Evolutionary conservation across 352 stramenopile species (phyloP).

Genomic region (Globisporangium middletonii): DNA sequence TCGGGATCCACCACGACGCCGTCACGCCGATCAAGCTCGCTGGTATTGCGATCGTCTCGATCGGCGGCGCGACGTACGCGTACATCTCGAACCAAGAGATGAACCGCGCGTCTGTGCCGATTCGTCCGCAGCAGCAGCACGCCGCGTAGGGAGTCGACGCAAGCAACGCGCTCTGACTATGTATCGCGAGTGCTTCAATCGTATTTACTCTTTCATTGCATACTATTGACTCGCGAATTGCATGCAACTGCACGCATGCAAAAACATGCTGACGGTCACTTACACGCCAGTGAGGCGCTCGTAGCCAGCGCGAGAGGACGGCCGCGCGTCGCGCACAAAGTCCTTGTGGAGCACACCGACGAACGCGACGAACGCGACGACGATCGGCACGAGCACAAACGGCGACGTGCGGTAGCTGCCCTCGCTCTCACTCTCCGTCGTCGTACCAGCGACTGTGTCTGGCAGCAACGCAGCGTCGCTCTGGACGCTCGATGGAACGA

Average conservation of each 20-base stretch:
- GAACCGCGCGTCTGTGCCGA: slow-evolving; percentile 41
- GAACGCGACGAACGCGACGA: slow-evolving; percentile 48
- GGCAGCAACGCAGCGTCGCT: slow-evolving; percentile 11
- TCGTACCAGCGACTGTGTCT: background rate
- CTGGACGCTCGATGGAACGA: slow-evolving; percentile 9
- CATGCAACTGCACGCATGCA: too few relatives aligned
- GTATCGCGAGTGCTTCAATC: too few relatives aligned
- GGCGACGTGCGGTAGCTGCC: slow-evolving; percentile 40
- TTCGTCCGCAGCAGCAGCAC: slow-evolving; percentile 15
- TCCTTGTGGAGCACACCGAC: slow-evolving; percentile 48
- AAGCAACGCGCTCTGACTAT: too few relatives aligned
- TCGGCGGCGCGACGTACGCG: slow-evolving; percentile 60
- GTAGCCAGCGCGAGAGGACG: slow-evolving; percentile 19
- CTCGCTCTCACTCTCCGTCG: background rate
- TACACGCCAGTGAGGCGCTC: slow-evolving; percentile 23
- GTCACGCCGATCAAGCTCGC: slow-evolving; percentile 64
- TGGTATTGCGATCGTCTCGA: slow-evolving; percentile 61
- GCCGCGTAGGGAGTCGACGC: too few relatives aligned
- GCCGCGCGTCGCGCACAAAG: slow-evolving; percentile 42
- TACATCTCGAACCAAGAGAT: slow-evolving; percentile 78
- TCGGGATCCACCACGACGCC: slow-evolving; percentile 68
- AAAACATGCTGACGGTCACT: background rate
- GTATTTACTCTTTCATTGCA: too few relatives aligned
- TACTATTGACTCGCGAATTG: too few relatives aligned
- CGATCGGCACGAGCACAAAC: slow-evolving; percentile 62